Evolutionary conservation across 2,329 filamentous ascomycete species (phyloP).

Genomic region (Fusarium udum): DNA sequence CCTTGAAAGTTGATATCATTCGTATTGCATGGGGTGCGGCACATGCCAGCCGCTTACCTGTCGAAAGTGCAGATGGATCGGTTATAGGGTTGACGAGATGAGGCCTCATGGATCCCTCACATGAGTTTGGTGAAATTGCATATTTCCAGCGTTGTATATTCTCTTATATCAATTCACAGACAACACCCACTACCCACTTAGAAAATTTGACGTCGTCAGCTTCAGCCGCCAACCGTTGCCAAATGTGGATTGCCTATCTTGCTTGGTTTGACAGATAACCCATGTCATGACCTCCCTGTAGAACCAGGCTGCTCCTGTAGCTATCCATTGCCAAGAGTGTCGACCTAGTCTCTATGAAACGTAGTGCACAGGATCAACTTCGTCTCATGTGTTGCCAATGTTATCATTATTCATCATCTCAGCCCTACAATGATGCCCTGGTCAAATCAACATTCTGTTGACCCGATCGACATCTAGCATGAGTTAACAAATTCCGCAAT

Average conservation of each 20-base stretch:
- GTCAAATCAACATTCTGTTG: not conserved
- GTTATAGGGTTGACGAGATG: conserved; percentile 1
- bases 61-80: not conserved
- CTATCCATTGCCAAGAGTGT: not conserved
- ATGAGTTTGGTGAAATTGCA: conserved; percentile 2
- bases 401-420: conserved; percentile 14
- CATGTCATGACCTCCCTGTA: conserved; percentile 22
- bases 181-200: not conserved
- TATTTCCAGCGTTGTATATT: not conserved
- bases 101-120: not conserved
- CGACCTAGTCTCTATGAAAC: conserved; percentile 18
- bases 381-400: conserved; percentile 23
- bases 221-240: conserved; percentile 20
- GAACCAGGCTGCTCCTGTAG: not conserved
- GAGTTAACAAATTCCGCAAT: conserved; percentile 33
- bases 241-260: conserved; percentile 4
- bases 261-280: conserved; percentile 19
- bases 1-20: not conserved
- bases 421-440: conserved; percentile 4
- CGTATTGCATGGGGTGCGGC: not conserved
- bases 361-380: conserved; percentile 20
- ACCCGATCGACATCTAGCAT: conserved; percentile 9
- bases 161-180: not conserved
- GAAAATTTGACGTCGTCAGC: conserved; percentile 1
- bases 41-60: not conserved